Evolutionary conservation across 1,284 basidiomycete species (phyloP).

Genomic region (Microbotryum saponariae): DNA sequence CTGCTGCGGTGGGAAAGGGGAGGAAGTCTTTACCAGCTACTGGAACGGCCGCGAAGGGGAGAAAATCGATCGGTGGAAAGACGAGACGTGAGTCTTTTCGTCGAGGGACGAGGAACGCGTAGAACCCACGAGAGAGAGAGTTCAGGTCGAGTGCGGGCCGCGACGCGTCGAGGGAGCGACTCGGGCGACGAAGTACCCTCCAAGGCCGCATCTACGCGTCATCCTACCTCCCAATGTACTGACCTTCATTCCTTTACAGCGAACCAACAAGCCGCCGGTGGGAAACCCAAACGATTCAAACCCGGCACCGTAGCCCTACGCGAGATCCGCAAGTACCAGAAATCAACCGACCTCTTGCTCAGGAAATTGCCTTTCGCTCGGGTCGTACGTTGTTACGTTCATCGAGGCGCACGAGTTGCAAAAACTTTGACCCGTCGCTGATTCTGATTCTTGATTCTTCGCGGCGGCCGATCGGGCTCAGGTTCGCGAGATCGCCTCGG

Average conservation of each 20-base stretch:
- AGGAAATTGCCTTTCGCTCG: slow-evolving; percentile 84
- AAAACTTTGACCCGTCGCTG: background rate
- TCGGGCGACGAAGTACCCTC: background rate
- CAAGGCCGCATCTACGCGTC: background rate
- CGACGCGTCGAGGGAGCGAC: too few species aligned
- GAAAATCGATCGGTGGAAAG: slow-evolving; percentile 1
- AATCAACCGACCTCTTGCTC: slow-evolving; percentile 77
- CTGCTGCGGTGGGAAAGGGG: too few species aligned
- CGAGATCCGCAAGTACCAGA: slow-evolving; percentile 90
- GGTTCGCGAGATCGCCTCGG: slow-evolving; percentile 85
- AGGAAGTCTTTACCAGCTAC: too few species aligned
- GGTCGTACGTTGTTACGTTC: slow-evolving; percentile 70
- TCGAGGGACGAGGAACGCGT: too few species aligned
- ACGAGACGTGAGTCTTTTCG: slow-evolving; percentile 2
- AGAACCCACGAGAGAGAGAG: too few species aligned
- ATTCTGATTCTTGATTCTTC: background rate
- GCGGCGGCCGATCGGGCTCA: slow-evolving; percentile 38
- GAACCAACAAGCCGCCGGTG: background rate
- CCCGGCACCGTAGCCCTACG: slow-evolving; percentile 81
- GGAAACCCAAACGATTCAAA: slow-evolving; percentile 56
- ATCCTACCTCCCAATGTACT: too few species aligned
- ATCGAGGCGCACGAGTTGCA: too few species aligned
- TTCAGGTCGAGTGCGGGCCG: too few species aligned
- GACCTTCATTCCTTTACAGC: background rate
- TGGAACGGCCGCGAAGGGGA: background rate